Conservation (phyloP, 1,284 basidiomycete species). For the Pyrrhoderma lamaoense region DNA sequence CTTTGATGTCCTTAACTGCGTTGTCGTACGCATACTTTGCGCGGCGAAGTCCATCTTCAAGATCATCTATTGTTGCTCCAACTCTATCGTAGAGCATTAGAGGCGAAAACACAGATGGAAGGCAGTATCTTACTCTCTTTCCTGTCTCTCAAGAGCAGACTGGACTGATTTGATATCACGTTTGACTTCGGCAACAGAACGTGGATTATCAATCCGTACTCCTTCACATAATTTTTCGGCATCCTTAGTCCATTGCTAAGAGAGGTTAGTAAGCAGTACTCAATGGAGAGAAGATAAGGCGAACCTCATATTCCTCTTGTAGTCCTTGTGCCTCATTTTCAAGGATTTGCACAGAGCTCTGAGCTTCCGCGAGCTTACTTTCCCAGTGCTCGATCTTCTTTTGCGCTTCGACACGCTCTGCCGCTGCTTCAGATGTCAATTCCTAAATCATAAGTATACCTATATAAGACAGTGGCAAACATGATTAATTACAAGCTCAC, state of each 20-base stretch:
- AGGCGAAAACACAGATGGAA: background rate
- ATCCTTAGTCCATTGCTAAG: conserved; percentile 55
- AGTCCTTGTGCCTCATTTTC: conserved; percentile 41
- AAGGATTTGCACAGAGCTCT: conserved; percentile 33
- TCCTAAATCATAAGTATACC: conserved; percentile 1
- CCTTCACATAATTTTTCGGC: conserved; percentile 56
- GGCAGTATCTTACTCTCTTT: conserved; percentile 44
- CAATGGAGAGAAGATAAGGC: conserved; percentile 19
- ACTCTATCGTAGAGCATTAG: conserved; percentile 42
- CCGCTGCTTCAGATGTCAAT: conserved; percentile 37
- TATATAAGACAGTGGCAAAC: background rate
- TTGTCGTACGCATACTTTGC: conserved; percentile 48
- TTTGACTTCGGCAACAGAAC: conserved; percentile 49
- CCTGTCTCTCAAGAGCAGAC: conserved; percentile 61
- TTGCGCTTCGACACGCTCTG: conserved; percentile 41
- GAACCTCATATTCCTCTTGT: conserved; percentile 53
- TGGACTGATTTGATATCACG: conserved; percentile 57
- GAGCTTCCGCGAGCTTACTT: conserved; percentile 41
- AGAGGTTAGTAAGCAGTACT: background rate
- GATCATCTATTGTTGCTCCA: conserved; percentile 72
- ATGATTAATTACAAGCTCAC: conserved; percentile 34
- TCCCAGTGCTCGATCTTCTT: conserved; percentile 38
- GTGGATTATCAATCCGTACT: conserved; percentile 46
- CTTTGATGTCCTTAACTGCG: conserved; percentile 53
- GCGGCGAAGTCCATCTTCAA: conserved; percentile 61